Evolutionary conservation across 2,329 filamentous ascomycete species (phyloP).

Genomic region (Penicillium sumatraense): DNA sequence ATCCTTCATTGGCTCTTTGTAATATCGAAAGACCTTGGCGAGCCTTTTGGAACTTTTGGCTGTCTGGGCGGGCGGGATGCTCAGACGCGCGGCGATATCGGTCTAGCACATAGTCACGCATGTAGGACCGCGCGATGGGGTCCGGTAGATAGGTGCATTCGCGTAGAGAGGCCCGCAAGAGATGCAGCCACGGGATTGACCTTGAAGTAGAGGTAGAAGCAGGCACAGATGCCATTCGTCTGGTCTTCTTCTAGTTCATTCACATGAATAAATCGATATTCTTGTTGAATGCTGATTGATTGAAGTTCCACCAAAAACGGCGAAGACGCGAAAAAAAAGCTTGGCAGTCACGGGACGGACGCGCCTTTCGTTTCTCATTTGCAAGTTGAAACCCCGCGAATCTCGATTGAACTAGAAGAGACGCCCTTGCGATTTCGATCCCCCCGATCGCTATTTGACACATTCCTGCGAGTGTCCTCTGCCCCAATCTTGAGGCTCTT

Average conservation of each 20-base stretch:
- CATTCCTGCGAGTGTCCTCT: constrained; percentile 11
- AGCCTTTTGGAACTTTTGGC: constrained; percentile 27
- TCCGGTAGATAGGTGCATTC: constrained; percentile 66
- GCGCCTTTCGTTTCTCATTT: constrained; percentile 26
- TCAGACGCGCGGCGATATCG: constrained; percentile 19
- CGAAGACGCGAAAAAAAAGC: constrained; percentile 29
- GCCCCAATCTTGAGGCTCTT: constrained; percentile 5
- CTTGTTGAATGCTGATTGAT: too few relatives aligned
- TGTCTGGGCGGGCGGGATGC: constrained; percentile 21
- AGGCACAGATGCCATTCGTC: neutral
- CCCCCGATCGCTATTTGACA: constrained; percentile 18
- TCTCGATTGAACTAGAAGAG: constrained; percentile 1
- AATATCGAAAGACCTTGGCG: constrained; percentile 50
- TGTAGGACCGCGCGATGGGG: constrained; percentile 55
- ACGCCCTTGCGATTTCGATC: constrained; percentile 22
- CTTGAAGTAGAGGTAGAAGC: too few relatives aligned
- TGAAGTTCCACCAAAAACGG: constrained; percentile 26
- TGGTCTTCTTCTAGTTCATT: too few relatives aligned
- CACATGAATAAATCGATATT: too few relatives aligned
- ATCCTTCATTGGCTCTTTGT: constrained; percentile 60
- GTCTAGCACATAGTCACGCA: constrained; percentile 50
- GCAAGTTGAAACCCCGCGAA: constrained; percentile 33
- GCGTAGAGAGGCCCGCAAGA: constrained; percentile 62
- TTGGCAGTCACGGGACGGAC: constrained; percentile 29
- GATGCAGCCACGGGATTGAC: constrained; percentile 44